Conservation (phyloP, 1,284 basidiomycete species). For the Ganoderma boninense region DNA sequence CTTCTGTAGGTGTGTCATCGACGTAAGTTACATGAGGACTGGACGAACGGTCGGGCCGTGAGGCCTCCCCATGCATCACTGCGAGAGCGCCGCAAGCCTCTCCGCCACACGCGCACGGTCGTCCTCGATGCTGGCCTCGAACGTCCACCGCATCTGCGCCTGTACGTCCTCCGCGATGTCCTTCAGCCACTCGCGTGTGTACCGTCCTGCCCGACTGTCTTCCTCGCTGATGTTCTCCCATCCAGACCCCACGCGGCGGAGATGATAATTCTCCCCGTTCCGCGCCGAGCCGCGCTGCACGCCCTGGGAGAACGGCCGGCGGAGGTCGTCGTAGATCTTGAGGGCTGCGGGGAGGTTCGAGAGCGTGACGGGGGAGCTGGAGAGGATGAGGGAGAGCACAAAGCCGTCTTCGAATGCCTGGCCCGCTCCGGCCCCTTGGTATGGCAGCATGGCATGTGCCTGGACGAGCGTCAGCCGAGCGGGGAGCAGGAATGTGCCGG, state of each 20-base stretch:
- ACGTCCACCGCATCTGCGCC: constrained; percentile 1
- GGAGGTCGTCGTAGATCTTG: constrained; percentile 22
- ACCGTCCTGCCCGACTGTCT: constrained; percentile 15
- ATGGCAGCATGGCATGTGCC: constrained; percentile 41
- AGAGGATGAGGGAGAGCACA: constrained; percentile 22
- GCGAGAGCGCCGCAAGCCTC: not conserved
- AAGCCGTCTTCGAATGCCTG: constrained; percentile 46
- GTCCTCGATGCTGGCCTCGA: not conserved
- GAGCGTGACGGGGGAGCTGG: constrained; percentile 4
- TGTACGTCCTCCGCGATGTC: constrained; percentile 2
- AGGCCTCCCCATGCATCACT: too few species aligned
- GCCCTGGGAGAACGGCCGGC: constrained; percentile 23
- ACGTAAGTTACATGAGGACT: too few species aligned
- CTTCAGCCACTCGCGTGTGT: constrained; percentile 10
- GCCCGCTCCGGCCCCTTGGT: constrained; percentile 48
- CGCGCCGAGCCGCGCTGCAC: constrained; percentile 17
- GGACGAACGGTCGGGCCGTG: too few species aligned
- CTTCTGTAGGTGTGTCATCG: too few species aligned
- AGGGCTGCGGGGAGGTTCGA: constrained; percentile 8
- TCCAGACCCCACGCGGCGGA: not conserved
- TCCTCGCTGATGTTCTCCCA: constrained; percentile 15
- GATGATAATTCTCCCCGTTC: constrained; percentile 9
- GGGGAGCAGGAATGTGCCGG: not conserved
- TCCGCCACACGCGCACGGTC: not conserved
- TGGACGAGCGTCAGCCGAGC: constrained; percentile 14